phyloP scores from a whole-genome alignment of 2,329 filamentous ascomycete species.

The Aspergillus niger region DNA sequence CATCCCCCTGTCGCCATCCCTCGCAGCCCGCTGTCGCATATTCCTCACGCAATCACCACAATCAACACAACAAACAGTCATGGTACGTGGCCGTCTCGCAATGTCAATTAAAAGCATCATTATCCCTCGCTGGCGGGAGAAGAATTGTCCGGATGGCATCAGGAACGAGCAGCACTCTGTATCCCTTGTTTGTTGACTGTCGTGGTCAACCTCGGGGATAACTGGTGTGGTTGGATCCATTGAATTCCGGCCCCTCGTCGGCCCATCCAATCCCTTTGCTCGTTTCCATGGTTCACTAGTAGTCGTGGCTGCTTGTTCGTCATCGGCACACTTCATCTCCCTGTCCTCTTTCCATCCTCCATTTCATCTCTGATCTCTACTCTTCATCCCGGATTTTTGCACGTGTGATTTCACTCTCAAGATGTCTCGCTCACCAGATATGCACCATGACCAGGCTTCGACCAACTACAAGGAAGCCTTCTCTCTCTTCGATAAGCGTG shows the following conservation, averaged over 20 bases:
- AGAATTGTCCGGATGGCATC: neutral
- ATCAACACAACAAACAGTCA: slow-evolving; percentile 6
- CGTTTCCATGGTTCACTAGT: slow-evolving; percentile 17
- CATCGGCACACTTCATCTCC: neutral
- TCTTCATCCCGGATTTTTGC: slow-evolving; percentile 1
- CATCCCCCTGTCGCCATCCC: slow-evolving; percentile 1
- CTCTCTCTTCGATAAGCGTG: slow-evolving; percentile 98
- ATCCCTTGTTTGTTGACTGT: neutral
- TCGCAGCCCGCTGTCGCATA: slow-evolving; percentile 11
- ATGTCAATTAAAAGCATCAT: neutral
- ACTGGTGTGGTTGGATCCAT: slow-evolving; percentile 1
- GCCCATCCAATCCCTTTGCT: slow-evolving; percentile 15
- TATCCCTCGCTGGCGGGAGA: neutral
- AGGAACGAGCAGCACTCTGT: neutral
- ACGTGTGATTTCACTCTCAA: slow-evolving; percentile 6
- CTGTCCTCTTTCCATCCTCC: slow-evolving; percentile 4
- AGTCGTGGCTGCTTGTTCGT: slow-evolving; percentile 2
- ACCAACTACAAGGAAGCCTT: slow-evolving; percentile 99
- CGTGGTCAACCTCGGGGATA: neutral
- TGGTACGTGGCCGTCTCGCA: slow-evolving; percentile 14
- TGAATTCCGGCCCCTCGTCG: slow-evolving; percentile 9
- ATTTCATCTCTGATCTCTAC: slow-evolving; percentile 14
- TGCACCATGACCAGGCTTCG: slow-evolving; percentile 57
- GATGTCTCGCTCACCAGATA: slow-evolving; percentile 24
- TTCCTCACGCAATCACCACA: slow-evolving; percentile 2